Evolutionary conservation across 192 early-diverging fungal genomes (phyloP), one percentile per base, ranked within the genome.

Genomic region (Backusella tuberculispora): DNA sequence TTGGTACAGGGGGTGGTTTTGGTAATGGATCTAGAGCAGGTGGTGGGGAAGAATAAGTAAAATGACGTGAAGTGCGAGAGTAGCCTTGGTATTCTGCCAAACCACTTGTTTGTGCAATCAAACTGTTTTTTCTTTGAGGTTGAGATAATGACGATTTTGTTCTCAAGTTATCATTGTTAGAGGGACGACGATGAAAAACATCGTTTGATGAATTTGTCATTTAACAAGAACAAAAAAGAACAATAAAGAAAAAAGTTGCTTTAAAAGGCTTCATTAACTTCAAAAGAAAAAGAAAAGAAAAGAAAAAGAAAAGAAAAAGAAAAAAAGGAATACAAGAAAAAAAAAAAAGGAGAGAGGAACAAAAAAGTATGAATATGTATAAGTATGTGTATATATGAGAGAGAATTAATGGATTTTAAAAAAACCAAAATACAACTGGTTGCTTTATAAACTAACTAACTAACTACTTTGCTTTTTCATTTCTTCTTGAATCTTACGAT

Each of bases 401-500:
- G 2, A 34, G 29, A 34, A 34, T 34, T 34, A 34, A 34, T 34
- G 29, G 29, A 34, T 34, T 34, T 34, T 34, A 34, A 70, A 48
- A 70, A 37, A 70, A 46, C 5, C 21, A 44, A 50, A 46, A 10
- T 24, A 69, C 15, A 69, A 44, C 37, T 42, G 42, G 67, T 42
- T 43, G 21, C 21, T 44, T 70, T 70, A 45, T 41, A 66, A 34
- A 40, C 29, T 66, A 34, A 34, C 29, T 66, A 34, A 34, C 34
- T 76, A 78, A 50, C 68, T 74, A 12, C 26, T 64, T 14, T 53
- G 45, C 40, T 80, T 85, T 56, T 86, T 88, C 72, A 88, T 89
- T 76, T 94, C 94, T 29, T 85, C 85, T 78, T 94, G 94, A 72
- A 96, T 95, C 79, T 91, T 92, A 73, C 94, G 87, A 79, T 99